Conservation (phyloP, 2,329 filamentous ascomycete species). For the Xylaria sp. region DNA sequence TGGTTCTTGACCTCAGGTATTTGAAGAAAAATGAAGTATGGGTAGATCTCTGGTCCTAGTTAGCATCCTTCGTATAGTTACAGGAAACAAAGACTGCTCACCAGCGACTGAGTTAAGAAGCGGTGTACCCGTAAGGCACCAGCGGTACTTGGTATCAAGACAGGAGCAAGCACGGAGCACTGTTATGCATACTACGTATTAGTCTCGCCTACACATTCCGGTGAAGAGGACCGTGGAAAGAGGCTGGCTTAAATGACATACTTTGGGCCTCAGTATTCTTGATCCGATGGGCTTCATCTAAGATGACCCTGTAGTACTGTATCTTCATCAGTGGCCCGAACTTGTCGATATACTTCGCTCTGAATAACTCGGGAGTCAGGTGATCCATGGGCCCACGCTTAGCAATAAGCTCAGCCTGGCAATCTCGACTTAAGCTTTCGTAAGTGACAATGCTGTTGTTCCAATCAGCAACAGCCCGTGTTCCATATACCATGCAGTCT, state of each 20-base stretch:
- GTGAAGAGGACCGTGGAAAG: background rate
- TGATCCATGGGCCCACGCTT: background rate
- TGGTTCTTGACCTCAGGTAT: background rate
- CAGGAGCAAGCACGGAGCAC: background rate
- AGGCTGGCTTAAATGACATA: background rate
- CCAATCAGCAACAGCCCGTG: background rate
- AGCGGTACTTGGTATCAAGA: slow-evolving; percentile 19
- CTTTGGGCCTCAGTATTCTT: background rate
- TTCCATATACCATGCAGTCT: background rate
- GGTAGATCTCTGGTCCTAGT: background rate
- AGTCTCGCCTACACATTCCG: background rate
- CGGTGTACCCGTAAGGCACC: slow-evolving; percentile 22
- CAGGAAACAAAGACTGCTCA: background rate
- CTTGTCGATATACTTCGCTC: background rate
- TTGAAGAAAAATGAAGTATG: background rate
- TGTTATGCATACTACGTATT: background rate
- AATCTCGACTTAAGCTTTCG: background rate
- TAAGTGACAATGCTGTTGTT: slow-evolving; percentile 1
- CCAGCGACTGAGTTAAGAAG: slow-evolving; percentile 6
- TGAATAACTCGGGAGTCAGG: background rate
- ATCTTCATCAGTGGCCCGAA: background rate
- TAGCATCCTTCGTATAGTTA: background rate
- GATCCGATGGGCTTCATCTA: slow-evolving; percentile 1
- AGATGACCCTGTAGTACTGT: background rate
- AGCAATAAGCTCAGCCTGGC: background rate